Base-by-base conservation (phyloP, 2,329 filamentous ascomycete genomes). In the Fusarium bulbicola region DNA sequence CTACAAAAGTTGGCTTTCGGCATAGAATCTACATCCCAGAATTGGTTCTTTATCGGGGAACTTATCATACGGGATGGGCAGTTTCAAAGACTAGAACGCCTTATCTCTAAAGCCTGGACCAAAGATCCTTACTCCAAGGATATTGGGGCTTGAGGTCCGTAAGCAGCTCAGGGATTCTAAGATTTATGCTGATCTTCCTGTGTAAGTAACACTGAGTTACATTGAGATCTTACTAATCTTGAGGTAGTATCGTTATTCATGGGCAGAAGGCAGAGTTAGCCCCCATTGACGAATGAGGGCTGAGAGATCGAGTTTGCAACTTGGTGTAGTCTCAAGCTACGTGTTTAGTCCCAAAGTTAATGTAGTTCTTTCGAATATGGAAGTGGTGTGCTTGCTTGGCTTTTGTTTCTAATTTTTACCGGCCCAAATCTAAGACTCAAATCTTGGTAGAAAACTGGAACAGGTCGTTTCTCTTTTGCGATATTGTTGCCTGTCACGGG, bases 191-290 rank as follows among this genome's bases (percentile, higher is more conserved):
- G n/a, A n/a, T n/a, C n/a, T n/a, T n/a, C n/a, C n/a, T n/a, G n/a
- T n/a, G n/a, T n/a, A n/a, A n/a, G n/a, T n/a, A n/a, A n/a, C n/a
- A n/a, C n/a, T n/a, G n/a, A n/a, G n/a, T n/a, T n/a, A n/a, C n/a
- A n/a, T n/a, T n/a, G n/a, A n/a, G n/a, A 21, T 42, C 15, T 36
- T 24, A 36, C 54, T 72, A 45, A 68, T 40, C 6, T 16, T 10
- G 7, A 6, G 11, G 3, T 52, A 67, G 56, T 18, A 28, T 62
- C 9, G 34, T 64, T n/a, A 39, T 67, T 6, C 70, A 73, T 46
- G 36, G 59, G 9, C 49, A 39, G 16, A 70, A 64, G 32, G 46
- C 24, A 15, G 43, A 59, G 15, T 52, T n/a, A 24, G 20, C 16
- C 3, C 18, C 20, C 7, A 11, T 7, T 15, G 7, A 18, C 39